A percentile compares a stretch with the other conserved stretches of the same genome.
Evolutionary conservation across 129 eudicot genomes (phyloP).

Genomic region (Chrysanthemum lavandulifolium): DNA sequence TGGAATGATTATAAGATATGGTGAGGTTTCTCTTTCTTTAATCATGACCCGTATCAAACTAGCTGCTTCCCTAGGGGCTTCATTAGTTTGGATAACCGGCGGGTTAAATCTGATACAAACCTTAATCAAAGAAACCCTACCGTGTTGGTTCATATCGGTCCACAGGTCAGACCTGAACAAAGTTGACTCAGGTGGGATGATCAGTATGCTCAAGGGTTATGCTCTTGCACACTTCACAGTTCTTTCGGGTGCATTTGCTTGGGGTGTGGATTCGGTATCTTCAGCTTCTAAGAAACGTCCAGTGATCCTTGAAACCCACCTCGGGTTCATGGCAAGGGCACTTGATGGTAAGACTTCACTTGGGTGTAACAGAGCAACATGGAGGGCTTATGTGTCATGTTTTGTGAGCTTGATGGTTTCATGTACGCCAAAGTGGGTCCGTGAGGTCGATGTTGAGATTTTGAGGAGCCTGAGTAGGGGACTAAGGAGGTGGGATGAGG

Average conservation of each 20-base stretch:
- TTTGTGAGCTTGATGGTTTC: slow-evolving; percentile 78
- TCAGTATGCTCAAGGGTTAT: slow-evolving; percentile 69
- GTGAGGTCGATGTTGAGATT: slow-evolving; percentile 70
- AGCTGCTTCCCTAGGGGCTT: slow-evolving; percentile 84
- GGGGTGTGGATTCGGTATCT: slow-evolving; percentile 67
- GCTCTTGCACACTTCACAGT: slow-evolving; percentile 81
- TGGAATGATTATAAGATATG: slow-evolving; percentile 53
- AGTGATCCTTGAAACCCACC: slow-evolving; percentile 49
- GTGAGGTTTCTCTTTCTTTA: slow-evolving; percentile 79
- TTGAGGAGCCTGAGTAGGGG: slow-evolving; percentile 82
- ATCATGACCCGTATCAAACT: slow-evolving; percentile 79
- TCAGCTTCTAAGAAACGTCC: slow-evolving; percentile 46
- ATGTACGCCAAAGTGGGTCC: slow-evolving; percentile 67
- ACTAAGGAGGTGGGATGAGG: slow-evolving; percentile 76
- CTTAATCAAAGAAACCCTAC: slow-evolving; percentile 67
- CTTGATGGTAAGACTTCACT: slow-evolving; percentile 83
- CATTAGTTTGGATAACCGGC: slow-evolving; percentile 80
- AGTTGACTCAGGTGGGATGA: slow-evolving; percentile 58
- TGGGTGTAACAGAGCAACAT: slow-evolving; percentile 77
- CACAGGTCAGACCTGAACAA: slow-evolving; percentile 38
- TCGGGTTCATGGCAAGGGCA: slow-evolving; percentile 71
- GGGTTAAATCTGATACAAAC: slow-evolving; percentile 56
- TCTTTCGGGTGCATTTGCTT: slow-evolving; percentile 67
- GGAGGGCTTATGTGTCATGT: slow-evolving; percentile 82
- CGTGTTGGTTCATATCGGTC: slow-evolving; percentile 81